These are phyloP conservation scores for Suillus plorans DNA, from an alignment of 768 basidiomycete species.

Conservation along the genomic window DNA sequence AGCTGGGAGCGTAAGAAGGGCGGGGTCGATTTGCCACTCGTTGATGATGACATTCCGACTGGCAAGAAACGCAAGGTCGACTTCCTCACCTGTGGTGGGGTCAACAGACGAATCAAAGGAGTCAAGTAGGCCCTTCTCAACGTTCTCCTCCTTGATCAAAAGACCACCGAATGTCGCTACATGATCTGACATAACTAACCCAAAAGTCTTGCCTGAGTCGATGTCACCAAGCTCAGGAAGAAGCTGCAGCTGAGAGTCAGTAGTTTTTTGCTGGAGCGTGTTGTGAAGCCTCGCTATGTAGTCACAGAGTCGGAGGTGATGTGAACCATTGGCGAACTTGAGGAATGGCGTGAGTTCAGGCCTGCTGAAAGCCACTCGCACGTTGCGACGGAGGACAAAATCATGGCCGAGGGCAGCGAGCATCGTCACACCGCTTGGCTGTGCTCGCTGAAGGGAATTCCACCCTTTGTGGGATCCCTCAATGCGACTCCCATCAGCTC, in stretches of 20 bases:
- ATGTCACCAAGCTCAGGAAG: constrained; percentile 1
- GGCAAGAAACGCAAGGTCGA: neutral
- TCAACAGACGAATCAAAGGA: neutral
- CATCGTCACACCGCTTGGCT: constrained; percentile 23
- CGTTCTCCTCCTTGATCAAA: constrained; percentile 1
- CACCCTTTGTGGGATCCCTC: constrained; percentile 30
- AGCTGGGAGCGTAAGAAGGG: neutral
- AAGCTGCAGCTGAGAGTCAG: neutral
- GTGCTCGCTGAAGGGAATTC: constrained; percentile 21
- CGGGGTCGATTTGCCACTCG: constrained; percentile 3
- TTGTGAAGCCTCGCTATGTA: constrained; percentile 18
- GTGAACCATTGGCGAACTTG: constrained; percentile 19
- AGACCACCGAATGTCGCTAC: neutral
- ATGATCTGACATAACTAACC: constrained; percentile 3
- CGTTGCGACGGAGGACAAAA: constrained; percentile 22
- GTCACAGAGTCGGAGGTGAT: constrained; percentile 23
- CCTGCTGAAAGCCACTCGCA: constrained; percentile 10
- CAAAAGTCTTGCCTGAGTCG: constrained; percentile 15
- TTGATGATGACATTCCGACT: neutral
- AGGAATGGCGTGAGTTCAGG: constrained; percentile 6
- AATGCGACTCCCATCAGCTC: constrained; percentile 27
- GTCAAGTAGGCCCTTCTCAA: neutral
- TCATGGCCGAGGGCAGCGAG: constrained; percentile 19
- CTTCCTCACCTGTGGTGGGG: neutral
- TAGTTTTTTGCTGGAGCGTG: neutral